These are phyloP conservation scores for Phytophthora megakarya DNA, from an alignment of 352 stramenopile genomes.

Conservation along the genomic window DNA sequence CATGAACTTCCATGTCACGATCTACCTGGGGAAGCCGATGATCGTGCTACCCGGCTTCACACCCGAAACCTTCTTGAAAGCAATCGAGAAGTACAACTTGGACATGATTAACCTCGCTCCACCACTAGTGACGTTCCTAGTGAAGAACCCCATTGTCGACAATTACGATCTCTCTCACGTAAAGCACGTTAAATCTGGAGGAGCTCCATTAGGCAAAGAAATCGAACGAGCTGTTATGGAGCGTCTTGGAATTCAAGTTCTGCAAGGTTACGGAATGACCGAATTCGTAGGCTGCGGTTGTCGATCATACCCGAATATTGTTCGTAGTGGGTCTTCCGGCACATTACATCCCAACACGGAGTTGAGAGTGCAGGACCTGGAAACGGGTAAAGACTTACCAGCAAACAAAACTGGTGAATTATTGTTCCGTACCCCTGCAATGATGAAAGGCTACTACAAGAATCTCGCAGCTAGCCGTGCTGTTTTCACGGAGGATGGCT, in stretches of 20 bases:
- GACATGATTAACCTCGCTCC: slow-evolving; percentile 66
- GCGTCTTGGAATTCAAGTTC: slow-evolving; percentile 54
- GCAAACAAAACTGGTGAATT: slow-evolving; percentile 62
- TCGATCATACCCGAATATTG: slow-evolving; percentile 16
- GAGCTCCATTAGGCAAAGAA: slow-evolving; percentile 81
- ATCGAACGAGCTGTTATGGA: slow-evolving; percentile 57
- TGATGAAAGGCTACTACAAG: slow-evolving; percentile 55
- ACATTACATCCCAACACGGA: slow-evolving; percentile 43
- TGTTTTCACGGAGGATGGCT: slow-evolving; percentile 75
- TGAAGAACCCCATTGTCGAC: slow-evolving; percentile 86
- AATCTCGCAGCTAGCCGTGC: slow-evolving; percentile 77
- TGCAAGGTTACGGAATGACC: slow-evolving; percentile 63
- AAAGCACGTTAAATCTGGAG: slow-evolving; percentile 68
- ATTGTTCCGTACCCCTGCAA: slow-evolving; percentile 51
- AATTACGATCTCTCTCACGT: slow-evolving; percentile 85
- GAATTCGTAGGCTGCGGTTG: slow-evolving; percentile 61
- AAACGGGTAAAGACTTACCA: slow-evolving; percentile 38
- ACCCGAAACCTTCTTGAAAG: slow-evolving; percentile 71
- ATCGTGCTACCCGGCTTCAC: slow-evolving; percentile 89
- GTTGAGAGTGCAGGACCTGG: slow-evolving; percentile 38
- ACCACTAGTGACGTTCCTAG: slow-evolving; percentile 76
- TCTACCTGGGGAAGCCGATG: slow-evolving; percentile 62
- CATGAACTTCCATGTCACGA: slow-evolving; percentile 66
- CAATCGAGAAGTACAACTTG: slow-evolving; percentile 68
- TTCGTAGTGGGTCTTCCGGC: slow-evolving; percentile 33